These are phyloP conservation scores for Dillenia suffruticosa DNA, from an alignment of 164 flowering plant genomes.

Conservation along the genomic window DNA sequence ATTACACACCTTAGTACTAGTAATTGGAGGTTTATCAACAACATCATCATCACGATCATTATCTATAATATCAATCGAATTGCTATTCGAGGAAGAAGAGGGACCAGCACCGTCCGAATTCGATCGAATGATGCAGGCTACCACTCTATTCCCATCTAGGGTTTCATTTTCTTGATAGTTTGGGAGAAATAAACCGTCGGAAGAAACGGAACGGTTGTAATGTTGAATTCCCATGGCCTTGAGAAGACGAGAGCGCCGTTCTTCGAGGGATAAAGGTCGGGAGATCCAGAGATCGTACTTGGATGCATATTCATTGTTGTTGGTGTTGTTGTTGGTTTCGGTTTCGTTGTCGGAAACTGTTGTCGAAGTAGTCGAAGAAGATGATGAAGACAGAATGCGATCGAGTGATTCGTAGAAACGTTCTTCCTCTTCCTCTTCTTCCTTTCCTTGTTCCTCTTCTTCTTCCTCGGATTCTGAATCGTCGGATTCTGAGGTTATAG, in stretches of 20 bases:
- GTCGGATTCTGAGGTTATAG: constrained; percentile 13
- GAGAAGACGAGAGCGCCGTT: constrained; percentile 77
- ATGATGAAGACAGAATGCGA: constrained; percentile 68
- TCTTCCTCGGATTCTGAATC: background rate
- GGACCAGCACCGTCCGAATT: constrained; percentile 40
- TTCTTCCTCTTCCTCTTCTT: constrained; percentile 46
- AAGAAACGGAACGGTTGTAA: constrained; percentile 37
- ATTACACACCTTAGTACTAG: constrained; percentile 20
- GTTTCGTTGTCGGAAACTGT: constrained; percentile 42
- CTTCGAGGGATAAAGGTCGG: constrained; percentile 71
- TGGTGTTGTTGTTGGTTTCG: constrained; percentile 14
- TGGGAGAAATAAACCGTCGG: constrained; percentile 21
- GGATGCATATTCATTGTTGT: constrained; percentile 18
- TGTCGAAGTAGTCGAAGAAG: constrained; percentile 42
- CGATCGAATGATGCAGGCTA: constrained; percentile 33
- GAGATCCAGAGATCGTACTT: constrained; percentile 87
- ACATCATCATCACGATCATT: constrained; percentile 7
- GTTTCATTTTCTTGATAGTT: background rate
- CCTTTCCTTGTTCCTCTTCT: background rate
- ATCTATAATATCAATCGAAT: constrained; percentile 26
- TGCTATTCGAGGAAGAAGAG: constrained; percentile 24
- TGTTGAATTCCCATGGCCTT: constrained; percentile 63
- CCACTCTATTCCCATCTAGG: background rate
- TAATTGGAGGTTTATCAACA: constrained; percentile 20
- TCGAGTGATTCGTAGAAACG: constrained; percentile 84